Conservation (phyloP, 1,139 yeast genomes). For the Lodderomyces parapsilosis region DNA sequence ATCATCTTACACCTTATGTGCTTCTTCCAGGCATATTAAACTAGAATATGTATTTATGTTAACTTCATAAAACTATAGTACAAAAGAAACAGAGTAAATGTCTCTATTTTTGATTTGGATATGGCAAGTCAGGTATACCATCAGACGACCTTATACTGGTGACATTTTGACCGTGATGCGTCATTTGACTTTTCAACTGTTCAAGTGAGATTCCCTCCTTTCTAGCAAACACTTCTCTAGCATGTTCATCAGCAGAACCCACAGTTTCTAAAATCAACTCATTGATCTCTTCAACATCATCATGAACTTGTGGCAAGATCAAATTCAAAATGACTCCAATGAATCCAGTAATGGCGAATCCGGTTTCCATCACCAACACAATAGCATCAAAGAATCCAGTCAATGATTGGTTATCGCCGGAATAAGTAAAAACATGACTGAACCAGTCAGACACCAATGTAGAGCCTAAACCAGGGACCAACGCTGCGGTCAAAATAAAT, state of each 20-base stretch:
- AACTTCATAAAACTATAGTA: not conserved
- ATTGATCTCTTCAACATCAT: slow-evolving; percentile 55
- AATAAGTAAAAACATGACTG: slow-evolving; percentile 68
- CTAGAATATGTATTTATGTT: not conserved
- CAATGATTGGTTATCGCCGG: slow-evolving; percentile 62
- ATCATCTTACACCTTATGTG: too few species aligned
- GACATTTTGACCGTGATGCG: slow-evolving; percentile 5
- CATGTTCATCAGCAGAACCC: slow-evolving; percentile 46
- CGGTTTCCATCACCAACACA: slow-evolving; percentile 79
- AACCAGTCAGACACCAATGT: slow-evolving; percentile 79
- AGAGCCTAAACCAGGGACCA: slow-evolving; percentile 79
- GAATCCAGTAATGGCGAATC: slow-evolving; percentile 81
- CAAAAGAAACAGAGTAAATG: not conserved
- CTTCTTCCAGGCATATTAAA: not conserved
- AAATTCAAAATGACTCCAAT: slow-evolving; percentile 72
- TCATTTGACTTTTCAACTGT: slow-evolving; percentile 10
- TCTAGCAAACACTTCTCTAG: slow-evolving; percentile 34
- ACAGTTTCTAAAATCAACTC: slow-evolving; percentile 47
- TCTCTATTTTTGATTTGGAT: not conserved
- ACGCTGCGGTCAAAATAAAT: slow-evolving; percentile 72
- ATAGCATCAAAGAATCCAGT: slow-evolving; percentile 79
- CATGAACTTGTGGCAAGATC: slow-evolving; percentile 67
- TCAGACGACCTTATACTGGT: slow-evolving; percentile 8
- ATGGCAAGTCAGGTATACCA: slow-evolving; percentile 11
- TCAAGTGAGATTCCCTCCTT: slow-evolving; percentile 37